Conservation (phyloP, 352 stramenopile species). For the Globisporangium yorkense region DNA sequence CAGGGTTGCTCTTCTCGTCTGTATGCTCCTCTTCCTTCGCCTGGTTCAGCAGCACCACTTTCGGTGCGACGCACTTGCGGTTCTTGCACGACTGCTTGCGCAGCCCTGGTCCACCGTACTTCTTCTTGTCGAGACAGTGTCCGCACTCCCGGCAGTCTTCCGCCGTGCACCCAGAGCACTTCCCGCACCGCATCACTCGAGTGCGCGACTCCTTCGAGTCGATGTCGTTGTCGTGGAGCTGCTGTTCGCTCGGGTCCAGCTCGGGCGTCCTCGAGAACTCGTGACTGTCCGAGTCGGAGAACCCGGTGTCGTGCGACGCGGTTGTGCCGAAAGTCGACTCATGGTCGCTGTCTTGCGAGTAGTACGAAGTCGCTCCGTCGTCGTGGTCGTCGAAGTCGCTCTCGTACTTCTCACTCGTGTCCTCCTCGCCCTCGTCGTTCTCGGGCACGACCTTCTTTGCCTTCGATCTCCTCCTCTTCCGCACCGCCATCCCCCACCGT, state of each 20-base stretch:
- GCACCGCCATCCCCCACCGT: constrained; percentile 40
- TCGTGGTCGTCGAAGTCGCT: constrained; percentile 24
- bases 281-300: constrained; percentile 23
- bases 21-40: constrained; percentile 43
- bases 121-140: constrained; percentile 88
- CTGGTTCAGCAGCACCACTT: constrained; percentile 68
- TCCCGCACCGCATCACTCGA: constrained; percentile 71
- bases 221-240: constrained; percentile 26
- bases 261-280: constrained; percentile 3
- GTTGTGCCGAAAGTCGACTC: constrained; percentile 30
- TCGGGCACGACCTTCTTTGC: constrained; percentile 7
- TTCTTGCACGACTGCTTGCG: constrained; percentile 87
- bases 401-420: constrained; percentile 28
- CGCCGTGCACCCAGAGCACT: constrained; percentile 70
- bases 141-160: constrained; percentile 84
- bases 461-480: constrained; percentile 33
- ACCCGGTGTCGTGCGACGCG: constrained; percentile 12
- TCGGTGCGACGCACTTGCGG: constrained; percentile 69
- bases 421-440: constrained; percentile 16
- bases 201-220: constrained; percentile 56
- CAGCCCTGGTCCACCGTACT: constrained; percentile 79
- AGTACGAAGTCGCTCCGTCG: constrained; percentile 33
- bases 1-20: constrained; percentile 39
- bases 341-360: constrained; percentile 49
- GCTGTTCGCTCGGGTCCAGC: constrained; percentile 13